Percentiles rank a stretch among this genome's conserved stretches.
These are phyloP conservation scores for Penicillium argentinense DNA, from an alignment of 495 filamentous ascomycete species.

Conservation along the genomic window DNA sequence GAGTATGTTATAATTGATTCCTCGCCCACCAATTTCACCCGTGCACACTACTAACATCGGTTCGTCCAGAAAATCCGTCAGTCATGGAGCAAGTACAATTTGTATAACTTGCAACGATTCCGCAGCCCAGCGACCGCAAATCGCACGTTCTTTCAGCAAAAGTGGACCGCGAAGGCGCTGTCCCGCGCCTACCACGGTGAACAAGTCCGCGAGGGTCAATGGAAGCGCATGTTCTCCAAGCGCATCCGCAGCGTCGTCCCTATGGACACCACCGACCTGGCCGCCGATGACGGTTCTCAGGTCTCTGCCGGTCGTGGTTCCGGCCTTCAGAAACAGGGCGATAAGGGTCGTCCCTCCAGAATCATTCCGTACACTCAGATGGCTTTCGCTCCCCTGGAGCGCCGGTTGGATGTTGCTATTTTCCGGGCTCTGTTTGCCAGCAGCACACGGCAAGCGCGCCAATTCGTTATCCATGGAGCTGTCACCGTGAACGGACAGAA, in stretches of 20 bases:
- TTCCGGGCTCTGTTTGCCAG: conserved; percentile 92
- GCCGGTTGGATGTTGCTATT: conserved; percentile 86
- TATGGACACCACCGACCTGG: conserved; percentile 78
- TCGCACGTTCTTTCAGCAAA: conserved; percentile 92
- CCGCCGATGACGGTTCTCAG: conserved; percentile 74
- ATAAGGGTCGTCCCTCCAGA: conserved; percentile 6
- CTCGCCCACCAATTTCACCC: background rate
- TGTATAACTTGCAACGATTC: conserved; percentile 76
- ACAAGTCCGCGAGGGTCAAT: conserved; percentile 84
- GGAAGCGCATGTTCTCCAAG: conserved; percentile 86
- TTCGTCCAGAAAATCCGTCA: conserved; percentile 77
- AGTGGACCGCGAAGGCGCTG: conserved; percentile 84
- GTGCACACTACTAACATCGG: conserved; percentile 10
- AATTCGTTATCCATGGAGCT: conserved; percentile 88
- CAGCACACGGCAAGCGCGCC: conserved; percentile 89
- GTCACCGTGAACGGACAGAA: conserved; percentile 96
- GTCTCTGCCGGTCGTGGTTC: conserved; percentile 79
- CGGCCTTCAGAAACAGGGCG: conserved; percentile 48
- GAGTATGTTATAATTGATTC: conserved; percentile 30
- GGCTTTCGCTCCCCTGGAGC: conserved; percentile 86
- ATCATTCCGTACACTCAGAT: conserved; percentile 86
- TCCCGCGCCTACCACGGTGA: conserved; percentile 91
- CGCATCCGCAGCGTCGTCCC: conserved; percentile 76
- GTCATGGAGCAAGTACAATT: conserved; percentile 97
- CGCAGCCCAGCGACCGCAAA: conserved; percentile 33